Percentiles rank a stretch among this genome's conserved stretches.
Conservation (phyloP, 768 basidiomycete genomes). For the Stropharia rugosoannulata region DNA sequence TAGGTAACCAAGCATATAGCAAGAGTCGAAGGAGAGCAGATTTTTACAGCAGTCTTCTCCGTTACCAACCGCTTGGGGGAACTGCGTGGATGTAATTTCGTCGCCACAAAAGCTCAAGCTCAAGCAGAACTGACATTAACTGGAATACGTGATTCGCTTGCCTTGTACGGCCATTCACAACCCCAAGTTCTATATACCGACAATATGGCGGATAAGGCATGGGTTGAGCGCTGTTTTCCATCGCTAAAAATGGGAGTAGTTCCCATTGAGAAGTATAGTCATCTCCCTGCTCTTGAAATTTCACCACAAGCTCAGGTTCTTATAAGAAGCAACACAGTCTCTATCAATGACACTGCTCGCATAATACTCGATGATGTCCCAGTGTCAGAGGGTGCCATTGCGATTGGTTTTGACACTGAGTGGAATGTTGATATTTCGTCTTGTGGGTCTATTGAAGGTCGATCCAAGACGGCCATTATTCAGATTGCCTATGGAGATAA, state of each 20-base stretch:
- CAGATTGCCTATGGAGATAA: too few relatives aligned
- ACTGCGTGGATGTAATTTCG: conserved; percentile 13
- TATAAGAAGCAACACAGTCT: conserved; percentile 4
- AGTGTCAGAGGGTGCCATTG: too few relatives aligned
- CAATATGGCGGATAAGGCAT: conserved; percentile 28
- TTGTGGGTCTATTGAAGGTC: conserved; percentile 12
- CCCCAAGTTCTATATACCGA: too few relatives aligned
- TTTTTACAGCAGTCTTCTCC: conserved; percentile 23
- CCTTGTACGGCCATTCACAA: conserved; percentile 24
- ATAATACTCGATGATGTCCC: conserved; percentile 18
- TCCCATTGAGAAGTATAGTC: conserved; percentile 20
- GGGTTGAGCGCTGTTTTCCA: conserved; percentile 17
- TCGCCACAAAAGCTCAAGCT: conserved; percentile 29
- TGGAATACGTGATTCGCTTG: conserved; percentile 22
- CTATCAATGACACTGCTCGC: conserved; percentile 19
- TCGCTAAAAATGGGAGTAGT: conserved; percentile 13
- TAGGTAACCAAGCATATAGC: conserved; percentile 26
- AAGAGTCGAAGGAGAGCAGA: conserved; percentile 20
- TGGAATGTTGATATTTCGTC: conserved; percentile 24
- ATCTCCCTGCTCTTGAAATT: conserved; percentile 18
- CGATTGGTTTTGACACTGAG: too few relatives aligned
- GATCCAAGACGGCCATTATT: conserved; percentile 20
- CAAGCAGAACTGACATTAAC: conserved; percentile 25
- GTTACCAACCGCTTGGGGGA: conserved; percentile 26
- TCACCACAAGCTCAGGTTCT: conserved; percentile 14